Percentiles rank a stretch among this genome's conserved stretches.
Evolutionary conservation across 1,284 basidiomycete genomes (phyloP).

Genomic region (Apiotrichum gracile): DNA sequence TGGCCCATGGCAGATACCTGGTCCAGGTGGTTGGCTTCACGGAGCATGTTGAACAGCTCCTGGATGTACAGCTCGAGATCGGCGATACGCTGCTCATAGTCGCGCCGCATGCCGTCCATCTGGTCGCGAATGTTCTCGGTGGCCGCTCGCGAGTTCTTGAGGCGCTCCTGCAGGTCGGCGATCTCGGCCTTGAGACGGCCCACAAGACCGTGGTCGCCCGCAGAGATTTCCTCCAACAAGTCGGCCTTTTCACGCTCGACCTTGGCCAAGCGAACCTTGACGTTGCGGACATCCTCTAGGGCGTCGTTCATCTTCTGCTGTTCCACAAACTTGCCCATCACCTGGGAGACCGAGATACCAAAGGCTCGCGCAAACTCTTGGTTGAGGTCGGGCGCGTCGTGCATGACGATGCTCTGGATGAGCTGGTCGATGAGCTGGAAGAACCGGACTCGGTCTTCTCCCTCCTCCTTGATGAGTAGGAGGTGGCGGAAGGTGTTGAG

Average conservation of each 20-base stretch:
- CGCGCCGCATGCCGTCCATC: conserved; percentile 69
- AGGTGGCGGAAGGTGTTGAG: conserved; percentile 89
- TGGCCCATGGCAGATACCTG: conserved; percentile 58
- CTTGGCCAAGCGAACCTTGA: conserved; percentile 56
- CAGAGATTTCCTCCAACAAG: conserved; percentile 72
- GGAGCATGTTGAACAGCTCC: conserved; percentile 88
- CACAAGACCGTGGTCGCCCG: conserved; percentile 75
- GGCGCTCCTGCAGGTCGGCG: conserved; percentile 69
- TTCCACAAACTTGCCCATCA: conserved; percentile 87
- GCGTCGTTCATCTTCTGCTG: conserved; percentile 74
- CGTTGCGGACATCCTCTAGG: conserved; percentile 69
- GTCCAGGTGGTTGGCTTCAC: conserved; percentile 70
- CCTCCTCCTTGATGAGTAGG: conserved; percentile 82
- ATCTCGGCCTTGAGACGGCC: conserved; percentile 72
- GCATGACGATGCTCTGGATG: conserved; percentile 86
- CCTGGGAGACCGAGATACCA: conserved; percentile 80
- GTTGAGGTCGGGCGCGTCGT: conserved; percentile 62
- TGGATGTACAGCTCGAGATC: conserved; percentile 88
- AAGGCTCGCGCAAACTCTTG: conserved; percentile 77
- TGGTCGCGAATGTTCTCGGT: conserved; percentile 69
- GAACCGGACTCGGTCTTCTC: conserved; percentile 73
- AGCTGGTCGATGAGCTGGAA: conserved; percentile 93
- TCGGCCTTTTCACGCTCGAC: conserved; percentile 45
- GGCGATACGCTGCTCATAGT: conserved; percentile 79
- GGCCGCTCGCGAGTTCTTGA: conserved; percentile 70